Evolutionary conservation across 164 flowering plant species (phyloP).

Genomic region (Hamamelis virginiana): DNA sequence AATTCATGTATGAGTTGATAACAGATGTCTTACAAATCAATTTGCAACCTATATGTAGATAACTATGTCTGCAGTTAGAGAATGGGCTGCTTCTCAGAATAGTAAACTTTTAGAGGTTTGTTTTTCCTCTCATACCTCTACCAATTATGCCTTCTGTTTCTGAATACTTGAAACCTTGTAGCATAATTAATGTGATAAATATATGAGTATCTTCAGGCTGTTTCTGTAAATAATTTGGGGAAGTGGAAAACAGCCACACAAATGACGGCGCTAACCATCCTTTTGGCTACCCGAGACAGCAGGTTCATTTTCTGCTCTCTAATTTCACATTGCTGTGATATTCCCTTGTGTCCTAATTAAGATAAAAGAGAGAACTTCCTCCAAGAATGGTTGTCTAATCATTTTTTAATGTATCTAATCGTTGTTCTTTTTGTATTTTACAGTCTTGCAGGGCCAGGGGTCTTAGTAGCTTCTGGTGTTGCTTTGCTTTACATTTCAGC

Average conservation of each 20-base stretch:
- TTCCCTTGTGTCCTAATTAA: not conserved
- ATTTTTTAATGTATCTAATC: not conserved
- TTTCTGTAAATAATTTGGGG: constrained; percentile 93
- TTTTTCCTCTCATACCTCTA: constrained; percentile 2
- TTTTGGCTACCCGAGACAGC: constrained; percentile 78
- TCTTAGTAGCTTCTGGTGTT: constrained; percentile 63
- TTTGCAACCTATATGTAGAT: constrained; percentile 50
- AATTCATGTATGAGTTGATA: not conserved
- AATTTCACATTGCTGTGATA: not conserved
- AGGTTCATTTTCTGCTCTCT: constrained; percentile 38
- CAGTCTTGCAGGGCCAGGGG: constrained; percentile 63
- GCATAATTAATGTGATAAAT: not conserved
- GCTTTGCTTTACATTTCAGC: constrained; percentile 81
- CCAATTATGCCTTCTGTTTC: not conserved
- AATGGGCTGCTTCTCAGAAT: constrained; percentile 99
- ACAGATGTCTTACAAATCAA: constrained; percentile 1
- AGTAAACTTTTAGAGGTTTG: constrained; percentile 75
- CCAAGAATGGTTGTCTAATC: not conserved
- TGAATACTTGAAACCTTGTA: not conserved
- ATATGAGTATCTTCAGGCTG: constrained; percentile 58
- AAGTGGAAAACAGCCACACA: constrained; percentile 98
- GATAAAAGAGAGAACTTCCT: not conserved
- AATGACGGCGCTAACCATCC: constrained; percentile 87
- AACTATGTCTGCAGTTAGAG: constrained; percentile 98
- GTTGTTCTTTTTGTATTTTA: constrained; percentile 10